Conservation (phyloP, 2,329 filamentous ascomycete genomes). For the Leptographium wingfieldii region DNA sequence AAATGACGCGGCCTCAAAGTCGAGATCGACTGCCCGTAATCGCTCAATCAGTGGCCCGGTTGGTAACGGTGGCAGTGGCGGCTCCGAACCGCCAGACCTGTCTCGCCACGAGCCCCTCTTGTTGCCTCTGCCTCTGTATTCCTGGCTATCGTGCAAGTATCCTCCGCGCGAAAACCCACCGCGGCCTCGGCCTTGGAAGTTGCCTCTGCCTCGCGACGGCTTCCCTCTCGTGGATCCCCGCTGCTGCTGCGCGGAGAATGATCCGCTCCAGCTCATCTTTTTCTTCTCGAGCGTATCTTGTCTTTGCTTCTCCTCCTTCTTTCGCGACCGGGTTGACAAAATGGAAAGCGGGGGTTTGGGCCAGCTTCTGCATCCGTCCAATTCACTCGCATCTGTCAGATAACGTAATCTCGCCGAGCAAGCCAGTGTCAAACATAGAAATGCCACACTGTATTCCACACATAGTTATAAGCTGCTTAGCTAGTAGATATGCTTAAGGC, state of each 20-base stretch:
- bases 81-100: no score
- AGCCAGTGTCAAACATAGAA: no score
- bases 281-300: background rate
- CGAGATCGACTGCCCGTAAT: slow-evolving; percentile 8
- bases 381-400: no score
- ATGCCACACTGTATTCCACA: no score
- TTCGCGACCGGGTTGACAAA: no score
- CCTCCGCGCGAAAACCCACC: background rate
- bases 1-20: slow-evolving; percentile 8
- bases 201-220: background rate
- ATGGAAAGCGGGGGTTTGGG: no score
- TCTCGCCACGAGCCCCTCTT: background rate
- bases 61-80: background rate
- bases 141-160: background rate
- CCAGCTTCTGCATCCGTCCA: no score
- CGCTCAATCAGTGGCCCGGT: slow-evolving; percentile 12
- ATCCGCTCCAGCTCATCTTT: background rate
- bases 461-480: no score
- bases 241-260: background rate
- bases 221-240: background rate
- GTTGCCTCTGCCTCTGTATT: no score
- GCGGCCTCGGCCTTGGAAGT: background rate
- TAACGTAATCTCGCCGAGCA: no score
- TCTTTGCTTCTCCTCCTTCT: no score
- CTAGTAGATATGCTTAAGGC: no score